A percentile compares a stretch with the other conserved stretches of the same genome.
Evolutionary conservation across 352 stramenopile species (phyloP).

Genomic region (Blastocystis sp.): DNA sequence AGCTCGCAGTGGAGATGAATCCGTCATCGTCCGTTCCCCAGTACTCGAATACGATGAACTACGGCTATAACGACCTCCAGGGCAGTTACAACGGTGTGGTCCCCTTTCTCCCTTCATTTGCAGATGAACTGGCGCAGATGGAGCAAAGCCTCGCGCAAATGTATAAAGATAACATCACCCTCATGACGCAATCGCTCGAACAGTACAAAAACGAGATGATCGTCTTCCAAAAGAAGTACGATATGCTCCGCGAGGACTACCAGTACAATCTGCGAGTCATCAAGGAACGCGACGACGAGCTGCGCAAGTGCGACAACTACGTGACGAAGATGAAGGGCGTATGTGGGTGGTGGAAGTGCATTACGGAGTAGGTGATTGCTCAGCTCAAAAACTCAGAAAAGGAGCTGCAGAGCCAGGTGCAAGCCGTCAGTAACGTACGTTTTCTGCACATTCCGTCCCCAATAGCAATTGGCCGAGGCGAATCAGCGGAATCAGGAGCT

Average conservation of each 20-base stretch:
- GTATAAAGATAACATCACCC: conserved; percentile 63
- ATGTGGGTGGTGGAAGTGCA: background rate
- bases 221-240: conserved; percentile 73
- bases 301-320: conserved; percentile 47
- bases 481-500: background rate
- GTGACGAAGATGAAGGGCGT: conserved; percentile 23
- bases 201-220: conserved; percentile 70
- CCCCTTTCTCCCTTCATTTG: background rate
- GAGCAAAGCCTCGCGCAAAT: conserved; percentile 62
- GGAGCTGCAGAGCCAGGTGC: conserved; percentile 36
- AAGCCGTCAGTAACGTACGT: conserved; percentile 8
- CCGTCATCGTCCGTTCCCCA: background rate
- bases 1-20: conserved; percentile 10
- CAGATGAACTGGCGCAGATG: conserved; percentile 65
- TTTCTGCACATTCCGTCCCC: background rate
- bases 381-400: conserved; percentile 17
- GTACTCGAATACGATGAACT: background rate
- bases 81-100: background rate
- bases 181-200: conserved; percentile 67
- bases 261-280: conserved; percentile 60
- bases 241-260: conserved; percentile 68
- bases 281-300: conserved; percentile 71
- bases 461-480: conserved; percentile 26
- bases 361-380: background rate
- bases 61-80: background rate